Percentiles rank a stretch among this genome's conserved stretches.
These are phyloP conservation scores for Drosera capensis DNA, from an alignment of 148 eudicot species.

Conservation along the genomic window DNA sequence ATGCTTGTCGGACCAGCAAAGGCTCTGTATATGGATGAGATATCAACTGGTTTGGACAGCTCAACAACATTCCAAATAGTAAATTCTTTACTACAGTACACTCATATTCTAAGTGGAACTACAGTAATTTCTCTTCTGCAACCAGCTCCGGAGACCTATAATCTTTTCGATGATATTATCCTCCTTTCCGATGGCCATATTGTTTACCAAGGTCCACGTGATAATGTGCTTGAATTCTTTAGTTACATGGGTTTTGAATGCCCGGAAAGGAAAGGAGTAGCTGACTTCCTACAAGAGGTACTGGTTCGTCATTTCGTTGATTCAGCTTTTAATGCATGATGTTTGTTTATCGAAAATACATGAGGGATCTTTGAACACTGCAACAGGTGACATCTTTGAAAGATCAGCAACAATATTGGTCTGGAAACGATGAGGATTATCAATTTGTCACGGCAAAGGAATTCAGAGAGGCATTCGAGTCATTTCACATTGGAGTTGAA, in stretches of 20 bases:
- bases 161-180: slow-evolving; percentile 22
- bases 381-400: slow-evolving; percentile 17
- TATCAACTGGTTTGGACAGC: slow-evolving; percentile 25
- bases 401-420: slow-evolving; percentile 20
- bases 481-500: slow-evolving; percentile 12
- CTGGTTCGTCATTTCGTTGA: not conserved
- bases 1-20: slow-evolving; percentile 22
- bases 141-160: slow-evolving; percentile 21
- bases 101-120: slow-evolving; percentile 19
- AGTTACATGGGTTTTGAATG: slow-evolving; percentile 3
- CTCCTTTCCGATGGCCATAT: slow-evolving; percentile 9
- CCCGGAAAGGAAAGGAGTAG: slow-evolving; percentile 5
- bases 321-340: not conserved
- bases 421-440: slow-evolving; percentile 8
- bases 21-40: slow-evolving; percentile 25
- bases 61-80: slow-evolving; percentile 24
- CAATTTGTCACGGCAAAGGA: slow-evolving; percentile 9
- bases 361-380: not conserved
- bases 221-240: slow-evolving; percentile 4
- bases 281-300: slow-evolving; percentile 18
- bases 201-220: slow-evolving; percentile 3
- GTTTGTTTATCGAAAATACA: not conserved
- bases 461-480: slow-evolving; percentile 15
- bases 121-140: slow-evolving; percentile 19
- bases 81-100: slow-evolving; percentile 14